Base-by-base conservation (phyloP, 1,284 basidiomycete genomes). In the Malassezia nana region DNA sequence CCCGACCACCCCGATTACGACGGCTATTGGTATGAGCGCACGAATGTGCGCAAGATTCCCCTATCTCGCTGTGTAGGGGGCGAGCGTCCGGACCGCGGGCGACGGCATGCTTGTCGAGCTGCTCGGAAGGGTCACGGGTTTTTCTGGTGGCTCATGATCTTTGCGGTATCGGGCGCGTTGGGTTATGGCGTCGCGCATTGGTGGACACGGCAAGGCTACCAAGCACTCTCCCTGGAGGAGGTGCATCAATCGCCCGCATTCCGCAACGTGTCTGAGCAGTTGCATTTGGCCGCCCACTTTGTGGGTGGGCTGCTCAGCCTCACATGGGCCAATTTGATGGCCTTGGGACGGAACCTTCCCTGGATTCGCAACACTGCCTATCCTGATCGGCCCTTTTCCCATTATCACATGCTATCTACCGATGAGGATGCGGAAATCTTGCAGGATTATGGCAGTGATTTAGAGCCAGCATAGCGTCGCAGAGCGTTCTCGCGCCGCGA, bases 191-290 rank as follows among this genome's bases (percentile, higher is more conserved):
- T 66, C 16, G 64, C 67, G 1, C 62, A 63, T 7, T 66, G 59
- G 50, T 71, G 65, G 63, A 65, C 65, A 62, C 33, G 81, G 55
- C 83, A 84, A 10, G 41, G 41, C 24, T 40, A 42, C 28, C 46
- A 48, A 32, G 29, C 6, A 63, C 64, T 26, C 78, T 25, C 31
- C 6, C 46, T 43, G 25, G 40, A 38, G 1, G 56, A 26, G 15
- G 55, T 51, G n/a, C 62, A 58, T 10, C 57, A 54, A 63, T 63
- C 39, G 59, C 61, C 10, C 50, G 58, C 60, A 60, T 33, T 46
- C 29, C 43, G 44, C 26, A 24, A 63, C 46, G 59, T 30, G 29
- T 30, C 30, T 45, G 30, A 57, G 29, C 30, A 50, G 10, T 10
- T 44, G 24, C 39, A 41, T n/a, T 35, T 52, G 22, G 24, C 32